Base-by-base conservation (phyloP, 192 early-diverging fungal species). In the Pilobolus umbonatus region DNA sequence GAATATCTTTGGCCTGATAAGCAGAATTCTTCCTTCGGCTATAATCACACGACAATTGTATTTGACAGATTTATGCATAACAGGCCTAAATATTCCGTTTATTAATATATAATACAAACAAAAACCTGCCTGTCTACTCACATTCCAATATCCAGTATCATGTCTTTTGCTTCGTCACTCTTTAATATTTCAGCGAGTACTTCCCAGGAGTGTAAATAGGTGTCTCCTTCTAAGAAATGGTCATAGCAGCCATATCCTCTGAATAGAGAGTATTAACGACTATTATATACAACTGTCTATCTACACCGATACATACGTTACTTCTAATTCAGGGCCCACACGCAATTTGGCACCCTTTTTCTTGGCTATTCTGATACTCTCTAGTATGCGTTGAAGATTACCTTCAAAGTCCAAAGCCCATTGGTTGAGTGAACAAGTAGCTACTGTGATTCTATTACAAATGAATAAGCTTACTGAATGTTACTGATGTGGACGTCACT, bases 391-490 rank as follows among this genome's bases (percentile, higher is more conserved):
- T 38, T 83, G 73, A 24, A 88, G 78, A 78, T 99, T 99, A 19
- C 97, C 97, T 39, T 84, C 79, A 59, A 99, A 99, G 64, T 98
- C 95, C 38, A 99, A 72, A 1, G 97, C 94, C 95, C 94, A 99
- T 73, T 92, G 88, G 75, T 88, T 89, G 14, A 93, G 80, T 58
- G 88, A 82, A 61, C 91, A 93, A 3, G 88, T 87, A 12, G 91
- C 88, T 21, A 93, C 79, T 3, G 87, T 91, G 24, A 90, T 82
- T 12, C 67, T 69, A 21, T 25, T 42, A 1, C 1, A 4, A 42
- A 42, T 1, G 6, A 9, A 15, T n/a, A n/a, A n/a, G n/a, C n/a
- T n/a, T n/a, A n/a, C n/a, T n/a, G n/a, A n/a, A n/a, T n/a, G n/a
- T n/a, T n/a, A n/a, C n/a, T n/a, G n/a, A n/a, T n/a, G n/a, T n/a